Conservation (phyloP, 176 grass and related monocot species). For the Bromus sterilis region DNA sequence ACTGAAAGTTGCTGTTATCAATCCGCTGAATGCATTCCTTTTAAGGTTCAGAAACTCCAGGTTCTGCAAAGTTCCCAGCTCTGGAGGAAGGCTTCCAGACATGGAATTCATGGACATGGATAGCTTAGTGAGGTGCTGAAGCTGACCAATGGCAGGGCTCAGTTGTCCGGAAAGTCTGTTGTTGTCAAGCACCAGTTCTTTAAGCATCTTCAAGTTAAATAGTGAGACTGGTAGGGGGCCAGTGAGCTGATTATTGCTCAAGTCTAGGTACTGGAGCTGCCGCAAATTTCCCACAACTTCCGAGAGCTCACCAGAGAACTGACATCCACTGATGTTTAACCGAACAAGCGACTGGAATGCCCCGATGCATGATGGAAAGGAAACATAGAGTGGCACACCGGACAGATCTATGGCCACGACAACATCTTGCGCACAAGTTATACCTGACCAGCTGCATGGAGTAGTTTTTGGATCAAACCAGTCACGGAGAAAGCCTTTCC, state of each 20-base stretch:
- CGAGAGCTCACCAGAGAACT: constrained; percentile 47
- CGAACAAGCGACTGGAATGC: constrained; percentile 40
- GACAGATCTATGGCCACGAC: constrained; percentile 65
- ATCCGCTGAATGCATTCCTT: constrained; percentile 46
- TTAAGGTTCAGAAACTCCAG: constrained; percentile 44
- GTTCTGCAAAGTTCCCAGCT: constrained; percentile 49
- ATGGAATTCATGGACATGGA: constrained; percentile 45
- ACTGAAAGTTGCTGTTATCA: constrained; percentile 36
- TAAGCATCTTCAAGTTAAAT: constrained; percentile 39
- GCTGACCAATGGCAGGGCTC: constrained; percentile 39
- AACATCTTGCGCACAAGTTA: constrained; percentile 32
- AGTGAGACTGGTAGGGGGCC: constrained; percentile 51
- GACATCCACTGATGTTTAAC: constrained; percentile 49
- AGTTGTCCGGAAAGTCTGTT: constrained; percentile 57
- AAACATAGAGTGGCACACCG: constrained; percentile 12
- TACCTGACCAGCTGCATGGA: constrained; percentile 71
- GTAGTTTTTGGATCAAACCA: constrained; percentile 55
- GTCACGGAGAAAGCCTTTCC: constrained; percentile 29
- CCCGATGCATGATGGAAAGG: constrained; percentile 41
- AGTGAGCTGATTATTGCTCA: constrained; percentile 55
- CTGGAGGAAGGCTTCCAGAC: constrained; percentile 49
- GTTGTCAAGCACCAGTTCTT: constrained; percentile 46
- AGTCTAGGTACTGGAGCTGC: constrained; percentile 54
- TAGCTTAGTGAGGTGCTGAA: constrained; percentile 48
- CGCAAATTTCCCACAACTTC: constrained; percentile 41